Percentiles rank a stretch among this genome's conserved stretches.
Evolutionary conservation across 192 early-diverging fungal species (phyloP).

Genomic region (Fimicolochytrium jonesii): DNA sequence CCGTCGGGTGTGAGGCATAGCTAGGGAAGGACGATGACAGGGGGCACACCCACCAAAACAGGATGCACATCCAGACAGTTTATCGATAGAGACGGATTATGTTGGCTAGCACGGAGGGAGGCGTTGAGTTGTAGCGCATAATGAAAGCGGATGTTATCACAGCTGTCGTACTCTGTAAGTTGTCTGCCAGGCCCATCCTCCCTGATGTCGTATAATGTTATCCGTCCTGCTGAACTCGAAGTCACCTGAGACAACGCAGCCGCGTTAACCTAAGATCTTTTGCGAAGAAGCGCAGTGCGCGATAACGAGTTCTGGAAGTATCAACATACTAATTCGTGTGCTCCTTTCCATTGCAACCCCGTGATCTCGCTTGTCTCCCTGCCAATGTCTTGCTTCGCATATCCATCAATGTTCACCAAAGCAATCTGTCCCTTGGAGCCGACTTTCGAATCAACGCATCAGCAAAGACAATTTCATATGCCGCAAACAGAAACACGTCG

Average conservation of each 20-base stretch:
- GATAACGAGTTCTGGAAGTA: no score
- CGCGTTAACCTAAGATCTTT: not conserved
- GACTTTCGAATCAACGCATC: not conserved
- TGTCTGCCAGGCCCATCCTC: not conserved
- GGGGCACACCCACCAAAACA: not conserved
- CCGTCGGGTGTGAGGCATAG: no score
- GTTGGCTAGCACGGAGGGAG: not conserved
- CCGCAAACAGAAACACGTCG: not conserved
- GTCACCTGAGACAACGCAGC: not conserved
- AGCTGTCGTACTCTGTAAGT: not conserved
- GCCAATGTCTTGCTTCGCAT: not conserved
- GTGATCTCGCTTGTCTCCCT: constrained; percentile 1
- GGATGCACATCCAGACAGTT: constrained; percentile 48
- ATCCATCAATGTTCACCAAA: constrained; percentile 1
- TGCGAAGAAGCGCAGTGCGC: not conserved
- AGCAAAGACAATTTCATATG: not conserved
- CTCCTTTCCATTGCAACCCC: constrained; percentile 69
- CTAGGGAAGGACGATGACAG: not conserved
- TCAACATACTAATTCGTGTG: constrained; percentile 72
- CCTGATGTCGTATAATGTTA: not conserved
- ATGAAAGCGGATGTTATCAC: no score
- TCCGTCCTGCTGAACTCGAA: constrained; percentile 2
- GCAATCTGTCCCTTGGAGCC: not conserved
- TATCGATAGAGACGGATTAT: constrained; percentile 9
- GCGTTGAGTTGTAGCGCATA: not conserved